Percentiles rank a stretch among this genome's conserved stretches.
These are phyloP conservation scores for Neckera pumila DNA, from an alignment of 225 moss, liverwort and hornwort species.

Conservation along the genomic window DNA sequence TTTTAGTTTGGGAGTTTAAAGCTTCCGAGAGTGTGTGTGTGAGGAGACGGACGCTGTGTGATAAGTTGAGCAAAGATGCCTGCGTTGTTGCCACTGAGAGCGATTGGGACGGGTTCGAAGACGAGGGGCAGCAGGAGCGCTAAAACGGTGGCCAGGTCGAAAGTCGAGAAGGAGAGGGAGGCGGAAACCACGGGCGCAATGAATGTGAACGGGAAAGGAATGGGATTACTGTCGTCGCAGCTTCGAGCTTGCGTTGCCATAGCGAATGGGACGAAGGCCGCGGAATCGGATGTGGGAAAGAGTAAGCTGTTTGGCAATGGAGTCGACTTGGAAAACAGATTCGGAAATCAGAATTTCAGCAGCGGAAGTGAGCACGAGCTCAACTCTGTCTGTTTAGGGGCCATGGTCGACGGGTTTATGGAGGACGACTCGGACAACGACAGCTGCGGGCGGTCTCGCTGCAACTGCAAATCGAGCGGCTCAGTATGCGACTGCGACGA, in stretches of 20 bases:
- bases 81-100: constrained; percentile 19
- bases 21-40: not conserved
- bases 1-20: not conserved
- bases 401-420: constrained; percentile 72
- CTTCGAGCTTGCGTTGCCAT: not conserved
- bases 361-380: constrained; percentile 88
- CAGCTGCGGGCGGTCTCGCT: constrained; percentile 58
- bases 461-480: constrained; percentile 42
- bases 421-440: constrained; percentile 30
- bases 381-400: constrained; percentile 62
- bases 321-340: not conserved
- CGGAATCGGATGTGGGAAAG: not conserved
- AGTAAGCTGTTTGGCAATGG: not conserved
- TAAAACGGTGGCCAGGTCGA: not conserved
- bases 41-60: not conserved
- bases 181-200: not conserved
- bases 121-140: not conserved
- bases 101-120: constrained; percentile 13
- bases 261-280: not conserved
- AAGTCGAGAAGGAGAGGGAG: constrained; percentile 15
- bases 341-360: constrained; percentile 20
- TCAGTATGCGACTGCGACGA: constrained; percentile 14
- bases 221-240: constrained; percentile 30
- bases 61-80: constrained; percentile 17
- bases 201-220: not conserved